Conservation (phyloP, 176 grass and related monocot species). For the Musa troglodytarum region DNA sequence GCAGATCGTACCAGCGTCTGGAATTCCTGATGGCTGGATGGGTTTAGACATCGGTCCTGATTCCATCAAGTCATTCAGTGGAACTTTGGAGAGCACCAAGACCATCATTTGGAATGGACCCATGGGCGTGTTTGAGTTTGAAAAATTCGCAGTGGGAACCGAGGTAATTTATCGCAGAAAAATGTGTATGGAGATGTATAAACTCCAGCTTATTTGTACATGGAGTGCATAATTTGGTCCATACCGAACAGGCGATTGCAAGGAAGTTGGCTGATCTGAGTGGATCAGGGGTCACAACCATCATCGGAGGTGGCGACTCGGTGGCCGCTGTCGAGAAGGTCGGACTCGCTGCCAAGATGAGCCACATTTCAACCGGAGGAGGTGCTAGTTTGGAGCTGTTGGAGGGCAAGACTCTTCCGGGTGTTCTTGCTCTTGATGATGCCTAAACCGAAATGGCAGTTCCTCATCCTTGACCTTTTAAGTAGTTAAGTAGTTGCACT, state of each 20-base stretch:
- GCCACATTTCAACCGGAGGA: conserved; percentile 40
- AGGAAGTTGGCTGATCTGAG: conserved; percentile 42
- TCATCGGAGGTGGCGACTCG: conserved; percentile 42
- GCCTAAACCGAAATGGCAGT: conserved; percentile 4
- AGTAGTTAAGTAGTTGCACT: neutral
- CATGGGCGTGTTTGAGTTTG: conserved; percentile 45
- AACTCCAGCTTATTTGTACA: neutral
- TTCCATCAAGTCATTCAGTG: conserved; percentile 34
- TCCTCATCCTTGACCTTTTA: neutral
- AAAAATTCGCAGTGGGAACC: conserved; percentile 40
- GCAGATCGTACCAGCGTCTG: conserved; percentile 32
- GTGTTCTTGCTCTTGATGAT: conserved; percentile 35
- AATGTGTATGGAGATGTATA: neutral
- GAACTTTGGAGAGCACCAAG: conserved; percentile 33
- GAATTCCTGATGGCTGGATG: conserved; percentile 45
- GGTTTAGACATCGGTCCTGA: conserved; percentile 43
- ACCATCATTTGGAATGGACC: conserved; percentile 48
- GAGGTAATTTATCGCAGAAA: conserved; percentile 20
- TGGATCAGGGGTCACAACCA: conserved; percentile 33
- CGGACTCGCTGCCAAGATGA: conserved; percentile 37
- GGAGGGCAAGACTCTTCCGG: conserved; percentile 39
- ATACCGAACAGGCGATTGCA: conserved; percentile 20
- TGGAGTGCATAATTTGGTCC: neutral
- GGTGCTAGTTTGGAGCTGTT: conserved; percentile 40
- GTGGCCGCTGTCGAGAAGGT: conserved; percentile 43